Evolutionary conservation across 2,329 filamentous ascomycete genomes (phyloP).

Genomic region (Fusarium fujikuroi): DNA sequence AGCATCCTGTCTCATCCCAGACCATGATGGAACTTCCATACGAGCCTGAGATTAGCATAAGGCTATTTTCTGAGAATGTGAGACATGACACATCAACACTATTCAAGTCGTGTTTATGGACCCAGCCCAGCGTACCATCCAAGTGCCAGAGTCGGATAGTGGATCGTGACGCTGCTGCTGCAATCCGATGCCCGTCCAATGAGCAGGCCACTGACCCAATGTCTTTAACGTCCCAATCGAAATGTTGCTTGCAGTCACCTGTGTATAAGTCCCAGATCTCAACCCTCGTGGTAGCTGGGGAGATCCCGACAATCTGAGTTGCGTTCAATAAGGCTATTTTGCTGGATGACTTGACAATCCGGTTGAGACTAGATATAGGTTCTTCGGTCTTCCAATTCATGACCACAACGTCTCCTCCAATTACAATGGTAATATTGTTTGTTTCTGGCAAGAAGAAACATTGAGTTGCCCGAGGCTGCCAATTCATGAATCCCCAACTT

Average conservation of each 20-base stretch:
- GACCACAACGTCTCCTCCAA: fast-evolving
- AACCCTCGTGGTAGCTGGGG: fast-evolving
- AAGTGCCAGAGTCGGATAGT: background rate
- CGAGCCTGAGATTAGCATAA: background rate
- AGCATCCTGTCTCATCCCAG: background rate
- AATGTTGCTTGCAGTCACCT: fast-evolving
- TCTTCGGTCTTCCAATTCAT: background rate
- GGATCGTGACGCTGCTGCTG: fast-evolving
- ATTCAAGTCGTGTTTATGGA: background rate
- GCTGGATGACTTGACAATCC: fast-evolving
- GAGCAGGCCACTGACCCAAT: background rate
- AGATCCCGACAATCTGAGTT: fast-evolving
- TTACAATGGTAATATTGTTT: fast-evolving
- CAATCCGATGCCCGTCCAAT: background rate
- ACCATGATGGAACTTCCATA: fast-evolving
- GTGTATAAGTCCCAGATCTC: background rate
- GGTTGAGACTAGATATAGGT: fast-evolving
- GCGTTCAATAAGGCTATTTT: background rate
- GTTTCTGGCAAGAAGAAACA: background rate
- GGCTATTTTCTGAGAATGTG: background rate
- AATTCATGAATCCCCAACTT: no score
- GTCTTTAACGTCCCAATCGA: fast-evolving
- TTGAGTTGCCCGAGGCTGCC: no score
- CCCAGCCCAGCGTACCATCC: fast-evolving
- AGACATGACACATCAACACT: no score